phyloP scores from a whole-genome alignment of 176 grass and related monocot genomes.

The Phragmites australis region DNA sequence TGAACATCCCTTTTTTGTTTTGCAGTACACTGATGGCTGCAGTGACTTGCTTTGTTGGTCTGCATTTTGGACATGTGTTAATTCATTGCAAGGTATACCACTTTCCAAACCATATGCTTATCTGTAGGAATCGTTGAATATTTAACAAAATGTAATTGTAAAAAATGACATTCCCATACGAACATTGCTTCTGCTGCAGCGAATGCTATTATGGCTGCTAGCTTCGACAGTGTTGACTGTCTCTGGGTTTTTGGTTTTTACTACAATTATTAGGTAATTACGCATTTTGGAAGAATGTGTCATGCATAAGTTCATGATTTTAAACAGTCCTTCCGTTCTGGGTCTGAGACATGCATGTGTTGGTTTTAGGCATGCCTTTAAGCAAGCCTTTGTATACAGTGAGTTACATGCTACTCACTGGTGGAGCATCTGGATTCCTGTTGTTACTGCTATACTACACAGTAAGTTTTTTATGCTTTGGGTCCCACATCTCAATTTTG shows the following conservation, averaged over 20 bases:
- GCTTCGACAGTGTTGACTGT: conserved; percentile 58
- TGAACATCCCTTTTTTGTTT: conserved; percentile 21
- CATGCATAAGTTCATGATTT: not conserved
- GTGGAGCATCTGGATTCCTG: conserved; percentile 76
- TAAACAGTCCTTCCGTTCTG: conserved; percentile 19
- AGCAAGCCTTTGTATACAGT: conserved; percentile 91
- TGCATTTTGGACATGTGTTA: conserved; percentile 88
- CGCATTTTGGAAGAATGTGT: not conserved
- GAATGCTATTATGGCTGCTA: conserved; percentile 69
- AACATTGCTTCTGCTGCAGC: conserved; percentile 40
- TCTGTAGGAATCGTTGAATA: conserved; percentile 3
- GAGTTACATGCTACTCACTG: conserved; percentile 86
- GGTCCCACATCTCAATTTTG: not conserved
- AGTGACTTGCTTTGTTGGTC: conserved; percentile 81
- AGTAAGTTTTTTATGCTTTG: conserved; percentile 57
- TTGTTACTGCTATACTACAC: conserved; percentile 72
- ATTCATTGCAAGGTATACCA: conserved; percentile 72
- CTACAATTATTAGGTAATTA: conserved; percentile 68
- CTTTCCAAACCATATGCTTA: conserved; percentile 16
- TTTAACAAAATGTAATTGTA: not conserved
- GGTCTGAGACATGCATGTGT: conserved; percentile 11
- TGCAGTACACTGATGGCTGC: conserved; percentile 80
- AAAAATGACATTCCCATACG: conserved; percentile 12
- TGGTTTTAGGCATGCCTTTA: conserved; percentile 81
- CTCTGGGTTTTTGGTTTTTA: conserved; percentile 64